These are phyloP conservation scores for Aspergillus pseudotamarii DNA, from an alignment of 2,329 filamentous ascomycete species.

Conservation along the genomic window DNA sequence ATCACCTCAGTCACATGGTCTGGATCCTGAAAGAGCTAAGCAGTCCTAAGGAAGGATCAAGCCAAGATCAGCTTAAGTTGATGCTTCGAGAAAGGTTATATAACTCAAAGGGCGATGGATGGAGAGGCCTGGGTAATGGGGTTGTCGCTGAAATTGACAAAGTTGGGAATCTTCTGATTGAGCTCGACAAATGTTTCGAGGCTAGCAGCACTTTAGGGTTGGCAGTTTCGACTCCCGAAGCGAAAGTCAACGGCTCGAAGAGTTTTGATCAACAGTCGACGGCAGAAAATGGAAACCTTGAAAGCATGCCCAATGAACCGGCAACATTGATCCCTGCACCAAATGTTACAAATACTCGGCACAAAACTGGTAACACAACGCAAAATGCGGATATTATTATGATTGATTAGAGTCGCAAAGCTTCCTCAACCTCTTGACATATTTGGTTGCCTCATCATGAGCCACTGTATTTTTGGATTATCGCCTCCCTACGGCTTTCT, in stretches of 20 bases:
- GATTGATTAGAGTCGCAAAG: constrained; percentile 32
- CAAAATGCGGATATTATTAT: constrained; percentile 38
- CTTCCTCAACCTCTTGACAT: not conserved
- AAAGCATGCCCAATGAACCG: not conserved
- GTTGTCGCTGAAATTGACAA: constrained; percentile 37
- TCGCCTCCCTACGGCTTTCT: not conserved
- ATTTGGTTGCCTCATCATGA: not conserved
- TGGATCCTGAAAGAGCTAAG: constrained; percentile 40
- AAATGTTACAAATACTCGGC: constrained; percentile 8
- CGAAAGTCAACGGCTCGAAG: not conserved
- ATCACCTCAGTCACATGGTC: constrained; percentile 31
- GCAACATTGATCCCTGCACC: not conserved
- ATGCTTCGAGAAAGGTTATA: constrained; percentile 38
- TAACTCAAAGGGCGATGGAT: constrained; percentile 40
- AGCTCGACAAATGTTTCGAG: constrained; percentile 34
- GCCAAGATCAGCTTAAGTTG: constrained; percentile 23
- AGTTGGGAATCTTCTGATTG: constrained; percentile 35
- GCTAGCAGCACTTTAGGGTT: constrained; percentile 9
- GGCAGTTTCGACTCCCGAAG: not conserved
- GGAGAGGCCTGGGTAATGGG: constrained; percentile 44
- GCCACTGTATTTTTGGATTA: not conserved
- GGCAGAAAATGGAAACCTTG: not conserved
- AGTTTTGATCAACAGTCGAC: not conserved
- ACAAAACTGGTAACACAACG: constrained; percentile 3
- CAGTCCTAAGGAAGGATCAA: constrained; percentile 18